Evolutionary conservation across 495 filamentous ascomycete genomes (phyloP).

Genomic region (Podospora fimiseda): DNA sequence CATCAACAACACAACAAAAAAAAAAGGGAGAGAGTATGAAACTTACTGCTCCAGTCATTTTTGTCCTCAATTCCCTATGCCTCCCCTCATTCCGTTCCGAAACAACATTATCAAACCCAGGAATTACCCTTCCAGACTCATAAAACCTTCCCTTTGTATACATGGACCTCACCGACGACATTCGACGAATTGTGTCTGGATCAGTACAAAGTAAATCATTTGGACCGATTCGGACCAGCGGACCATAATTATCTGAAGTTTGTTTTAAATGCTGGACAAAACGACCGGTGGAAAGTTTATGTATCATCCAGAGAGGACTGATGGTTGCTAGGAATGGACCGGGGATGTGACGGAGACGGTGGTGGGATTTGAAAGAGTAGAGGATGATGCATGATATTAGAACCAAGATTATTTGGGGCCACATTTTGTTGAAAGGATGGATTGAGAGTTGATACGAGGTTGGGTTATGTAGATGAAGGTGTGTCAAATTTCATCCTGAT

Average conservation of each 20-base stretch:
- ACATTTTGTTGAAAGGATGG: too few species aligned
- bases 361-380: slow-evolving; percentile 12
- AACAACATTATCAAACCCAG: slow-evolving; percentile 35
- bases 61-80: slow-evolving; percentile 30
- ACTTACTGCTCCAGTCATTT: slow-evolving; percentile 24
- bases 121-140: slow-evolving; percentile 37
- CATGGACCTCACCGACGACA: slow-evolving; percentile 22
- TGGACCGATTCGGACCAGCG: slow-evolving; percentile 41
- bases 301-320: slow-evolving; percentile 19
- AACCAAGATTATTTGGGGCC: too few species aligned
- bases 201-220: slow-evolving; percentile 37
- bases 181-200: slow-evolving; percentile 26
- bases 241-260: slow-evolving; percentile 16
- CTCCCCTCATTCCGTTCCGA: slow-evolving; percentile 19
- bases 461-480: too few species aligned
- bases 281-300: slow-evolving; percentile 12
- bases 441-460: too few species aligned
- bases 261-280: slow-evolving; percentile 19
- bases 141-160: slow-evolving; percentile 37
- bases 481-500: too few species aligned
- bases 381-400: neutral
- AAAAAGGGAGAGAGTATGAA: neutral
- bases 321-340: slow-evolving; percentile 17
- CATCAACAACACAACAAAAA: neutral
- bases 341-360: slow-evolving; percentile 20